Evolutionary conservation across 768 basidiomycete species (phyloP).

Genomic region (Collybia nuda): DNA sequence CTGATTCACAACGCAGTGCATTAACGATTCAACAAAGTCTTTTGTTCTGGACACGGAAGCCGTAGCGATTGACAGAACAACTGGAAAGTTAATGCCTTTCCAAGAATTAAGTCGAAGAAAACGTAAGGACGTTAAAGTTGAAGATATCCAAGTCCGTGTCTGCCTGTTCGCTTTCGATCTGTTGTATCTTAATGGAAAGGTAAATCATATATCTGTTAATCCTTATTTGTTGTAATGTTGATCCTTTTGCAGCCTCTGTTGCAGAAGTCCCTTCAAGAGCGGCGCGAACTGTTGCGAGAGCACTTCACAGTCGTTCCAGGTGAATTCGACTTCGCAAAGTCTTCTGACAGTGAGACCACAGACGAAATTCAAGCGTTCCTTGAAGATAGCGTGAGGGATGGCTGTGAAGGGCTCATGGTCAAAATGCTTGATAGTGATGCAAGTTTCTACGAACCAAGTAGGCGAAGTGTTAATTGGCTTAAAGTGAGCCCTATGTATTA

Average conservation of each 20-base stretch:
- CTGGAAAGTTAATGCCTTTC: slow-evolving; percentile 92
- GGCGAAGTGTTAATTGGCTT: slow-evolving; percentile 96
- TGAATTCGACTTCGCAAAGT: slow-evolving; percentile 93
- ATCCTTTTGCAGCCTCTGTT: slow-evolving; percentile 67
- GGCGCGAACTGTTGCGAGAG: slow-evolving; percentile 72
- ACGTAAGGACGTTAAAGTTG: slow-evolving; percentile 96
- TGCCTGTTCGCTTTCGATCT: slow-evolving; percentile 97
- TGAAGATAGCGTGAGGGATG: slow-evolving; percentile 96
- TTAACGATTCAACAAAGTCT: slow-evolving; percentile 78
- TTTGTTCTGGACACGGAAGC: slow-evolving; percentile 98
- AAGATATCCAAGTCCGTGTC: slow-evolving; percentile 96
- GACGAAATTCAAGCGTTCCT: slow-evolving; percentile 96
- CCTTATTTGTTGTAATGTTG: not conserved
- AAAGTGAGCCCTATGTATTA: slow-evolving; percentile 56
- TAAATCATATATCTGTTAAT: slow-evolving; percentile 30
- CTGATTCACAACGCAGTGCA: slow-evolving; percentile 53
- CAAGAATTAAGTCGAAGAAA: slow-evolving; percentile 94
- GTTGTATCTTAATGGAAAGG: slow-evolving; percentile 96
- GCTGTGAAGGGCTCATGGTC: slow-evolving; percentile 99
- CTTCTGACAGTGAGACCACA: slow-evolving; percentile 82
- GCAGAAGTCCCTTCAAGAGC: slow-evolving; percentile 68
- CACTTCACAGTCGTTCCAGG: slow-evolving; percentile 82
- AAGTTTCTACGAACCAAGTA: slow-evolving; percentile 93
- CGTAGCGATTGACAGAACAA: slow-evolving; percentile 87
- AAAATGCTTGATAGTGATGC: slow-evolving; percentile 95